Evolutionary conservation across 345 rosid species (phyloP).

Genomic region (Sisymbrium irio): DNA sequence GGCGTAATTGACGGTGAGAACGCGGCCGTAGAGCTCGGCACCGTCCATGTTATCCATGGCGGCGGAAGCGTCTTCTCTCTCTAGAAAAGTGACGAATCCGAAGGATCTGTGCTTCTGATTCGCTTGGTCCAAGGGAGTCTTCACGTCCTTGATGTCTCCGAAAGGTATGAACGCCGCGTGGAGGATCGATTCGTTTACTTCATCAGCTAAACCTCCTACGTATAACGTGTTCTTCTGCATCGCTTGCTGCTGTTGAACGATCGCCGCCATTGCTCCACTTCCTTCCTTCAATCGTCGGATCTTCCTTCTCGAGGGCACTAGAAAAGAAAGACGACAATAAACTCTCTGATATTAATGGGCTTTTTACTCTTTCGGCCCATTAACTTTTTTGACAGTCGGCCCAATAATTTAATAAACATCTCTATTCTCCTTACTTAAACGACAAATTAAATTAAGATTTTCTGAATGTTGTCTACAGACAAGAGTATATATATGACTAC

Average conservation of each 20-base stretch:
- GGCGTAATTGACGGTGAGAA: slow-evolving; percentile 95
- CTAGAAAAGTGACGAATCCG: slow-evolving; percentile 93
- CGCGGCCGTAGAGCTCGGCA: slow-evolving; percentile 96
- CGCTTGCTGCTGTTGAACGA: slow-evolving; percentile 44
- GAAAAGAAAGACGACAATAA: neutral
- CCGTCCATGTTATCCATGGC: slow-evolving; percentile 99
- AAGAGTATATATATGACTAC: too few species aligned
- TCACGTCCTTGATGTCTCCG: slow-evolving; percentile 97
- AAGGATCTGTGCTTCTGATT: slow-evolving; percentile 98
- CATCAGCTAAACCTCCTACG: slow-evolving; percentile 96
- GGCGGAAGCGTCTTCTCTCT: slow-evolving; percentile 80
- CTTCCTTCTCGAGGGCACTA: neutral
- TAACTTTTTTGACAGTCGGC: neutral
- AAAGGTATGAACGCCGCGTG: slow-evolving; percentile 95
- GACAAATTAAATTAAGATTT: too few species aligned
- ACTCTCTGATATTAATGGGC: too few species aligned
- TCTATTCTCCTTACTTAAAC: too few species aligned
- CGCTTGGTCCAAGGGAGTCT: slow-evolving; percentile 92
- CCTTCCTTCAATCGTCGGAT: neutral
- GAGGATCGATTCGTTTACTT: slow-evolving; percentile 88
- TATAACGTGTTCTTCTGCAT: slow-evolving; percentile 97
- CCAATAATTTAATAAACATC: too few species aligned
- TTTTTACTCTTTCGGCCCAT: neutral
- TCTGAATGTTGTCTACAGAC: too few species aligned
- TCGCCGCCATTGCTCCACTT: slow-evolving; percentile 33